Percentiles rank a stretch among this genome's conserved stretches.
These are phyloP conservation scores for Solanum piurae DNA, from an alignment of 257 asterid species.

Conservation along the genomic window DNA sequence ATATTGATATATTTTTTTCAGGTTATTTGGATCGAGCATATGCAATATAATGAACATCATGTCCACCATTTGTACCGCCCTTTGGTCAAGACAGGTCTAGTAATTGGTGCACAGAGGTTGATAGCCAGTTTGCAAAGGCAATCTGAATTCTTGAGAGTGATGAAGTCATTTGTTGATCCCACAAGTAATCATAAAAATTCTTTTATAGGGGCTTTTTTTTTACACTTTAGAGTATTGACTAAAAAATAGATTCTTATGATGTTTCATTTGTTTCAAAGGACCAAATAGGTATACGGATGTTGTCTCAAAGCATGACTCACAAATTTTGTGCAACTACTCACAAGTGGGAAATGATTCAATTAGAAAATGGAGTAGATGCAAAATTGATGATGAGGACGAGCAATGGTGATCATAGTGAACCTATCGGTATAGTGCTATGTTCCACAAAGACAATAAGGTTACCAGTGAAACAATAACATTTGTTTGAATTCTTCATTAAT, in stretches of 20 bases:
- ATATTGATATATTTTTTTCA: constrained; percentile 8
- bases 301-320: not conserved
- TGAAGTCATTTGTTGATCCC: constrained; percentile 10
- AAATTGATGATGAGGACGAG: constrained; percentile 53
- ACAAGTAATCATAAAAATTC: constrained; percentile 40
- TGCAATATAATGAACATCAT: constrained; percentile 47
- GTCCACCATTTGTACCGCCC: constrained; percentile 17
- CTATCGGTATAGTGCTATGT: constrained; percentile 58
- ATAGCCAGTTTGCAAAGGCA: constrained; percentile 1
- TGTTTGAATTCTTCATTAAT: not conserved
- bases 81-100: constrained; percentile 50
- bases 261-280: constrained; percentile 16
- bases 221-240: not conserved
- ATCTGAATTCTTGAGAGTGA: constrained; percentile 33
- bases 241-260: not conserved
- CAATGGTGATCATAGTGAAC: constrained; percentile 50
- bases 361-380: not conserved
- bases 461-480: constrained; percentile 34
- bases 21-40: constrained; percentile 85
- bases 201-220: not conserved
- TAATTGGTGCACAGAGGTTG: constrained; percentile 78
- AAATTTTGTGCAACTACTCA: no score
- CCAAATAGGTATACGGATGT: constrained; percentile 41
- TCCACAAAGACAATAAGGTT: constrained; percentile 62
- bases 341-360: no score